Base-by-base conservation (phyloP, 441 rosid species). In the Aleurites moluccanus region DNA sequence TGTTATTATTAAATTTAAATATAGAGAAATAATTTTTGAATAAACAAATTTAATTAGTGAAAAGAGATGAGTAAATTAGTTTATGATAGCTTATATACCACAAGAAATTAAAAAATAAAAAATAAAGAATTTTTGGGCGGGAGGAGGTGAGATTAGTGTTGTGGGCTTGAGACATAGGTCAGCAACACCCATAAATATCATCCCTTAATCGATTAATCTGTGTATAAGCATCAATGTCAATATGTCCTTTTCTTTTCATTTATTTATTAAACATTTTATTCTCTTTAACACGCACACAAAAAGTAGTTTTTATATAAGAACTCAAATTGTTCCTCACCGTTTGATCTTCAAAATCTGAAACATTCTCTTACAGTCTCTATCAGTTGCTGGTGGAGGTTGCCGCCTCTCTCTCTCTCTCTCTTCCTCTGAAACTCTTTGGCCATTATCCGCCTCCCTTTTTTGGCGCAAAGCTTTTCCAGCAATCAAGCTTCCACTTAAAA, bases 311-410 rank as follows among this genome's bases (percentile, higher is more conserved):
- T 45, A 45, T 10, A 45, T 15, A 21, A 47, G 13, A n/a, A n/a
- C 3, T 33, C 53, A 11, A 56, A 23, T 5, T 56, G 15, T 64
- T 73, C 65, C 55, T 75, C 67, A 61, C 80, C 86, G 80, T 82
- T 27, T 38, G 82, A 83, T 83, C 57, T 74, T 25, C 68, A 55
- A 55, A 20, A 55, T 44, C 30, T 64, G 71, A 38, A 45, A 82
- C 79, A 75, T 79, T 75, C 75, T 75, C 78, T 70, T 72, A 63
- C 67, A 67, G 93, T 87, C 91, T 72, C 87, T 79, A 86, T 91
- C 98, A 90, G 84, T 92, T 73, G 87, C 92, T 86, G 98, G 96
- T 93, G 89, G 87, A 81, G 80, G 84, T 75, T 73, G 62, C 73
- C 61, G 52, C 62, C 56, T 70, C 63, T 69, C 56, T 71, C 62